phyloP scores from a whole-genome alignment of 2,329 filamentous ascomycete species.

The Fusarium albidum region DNA sequence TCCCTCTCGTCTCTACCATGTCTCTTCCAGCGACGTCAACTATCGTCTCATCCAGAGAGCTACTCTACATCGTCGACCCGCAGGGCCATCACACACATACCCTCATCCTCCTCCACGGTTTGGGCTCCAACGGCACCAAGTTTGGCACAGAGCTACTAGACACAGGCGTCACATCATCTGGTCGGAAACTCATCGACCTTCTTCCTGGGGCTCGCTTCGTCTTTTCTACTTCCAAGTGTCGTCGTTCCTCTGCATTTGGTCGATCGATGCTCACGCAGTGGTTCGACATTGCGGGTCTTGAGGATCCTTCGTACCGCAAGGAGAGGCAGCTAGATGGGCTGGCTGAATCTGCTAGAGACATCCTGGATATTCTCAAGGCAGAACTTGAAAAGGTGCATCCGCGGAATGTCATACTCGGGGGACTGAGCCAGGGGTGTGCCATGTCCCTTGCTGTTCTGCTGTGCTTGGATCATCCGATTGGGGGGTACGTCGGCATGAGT shows the following conservation, averaged over 20 bases:
- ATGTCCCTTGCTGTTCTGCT: conserved; percentile 53
- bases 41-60: background rate
- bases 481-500: conserved; percentile 57
- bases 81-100: conserved; percentile 36
- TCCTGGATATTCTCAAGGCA: conserved; percentile 45
- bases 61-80: conserved; percentile 34
- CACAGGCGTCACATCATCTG: conserved; percentile 38
- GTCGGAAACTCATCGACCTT: conserved; percentile 42
- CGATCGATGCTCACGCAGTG: conserved; percentile 57
- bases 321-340: conserved; percentile 56
- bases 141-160: conserved; percentile 46
- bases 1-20: too few relatives aligned
- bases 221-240: conserved; percentile 58
- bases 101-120: conserved; percentile 42
- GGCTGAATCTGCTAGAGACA: conserved; percentile 47
- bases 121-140: conserved; percentile 42
- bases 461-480: conserved; percentile 46
- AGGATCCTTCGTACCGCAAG: conserved; percentile 49
- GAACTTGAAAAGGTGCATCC: conserved; percentile 44
- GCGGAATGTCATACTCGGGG: conserved; percentile 56
- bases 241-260: conserved; percentile 53
- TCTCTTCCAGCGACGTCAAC: too few relatives aligned
- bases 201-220: conserved; percentile 55
- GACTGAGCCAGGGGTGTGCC: conserved; percentile 62
- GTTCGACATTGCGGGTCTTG: conserved; percentile 57